These are phyloP conservation scores for Amanita jacksonii DNA, from an alignment of 768 basidiomycete genomes.

Conservation along the genomic window DNA sequence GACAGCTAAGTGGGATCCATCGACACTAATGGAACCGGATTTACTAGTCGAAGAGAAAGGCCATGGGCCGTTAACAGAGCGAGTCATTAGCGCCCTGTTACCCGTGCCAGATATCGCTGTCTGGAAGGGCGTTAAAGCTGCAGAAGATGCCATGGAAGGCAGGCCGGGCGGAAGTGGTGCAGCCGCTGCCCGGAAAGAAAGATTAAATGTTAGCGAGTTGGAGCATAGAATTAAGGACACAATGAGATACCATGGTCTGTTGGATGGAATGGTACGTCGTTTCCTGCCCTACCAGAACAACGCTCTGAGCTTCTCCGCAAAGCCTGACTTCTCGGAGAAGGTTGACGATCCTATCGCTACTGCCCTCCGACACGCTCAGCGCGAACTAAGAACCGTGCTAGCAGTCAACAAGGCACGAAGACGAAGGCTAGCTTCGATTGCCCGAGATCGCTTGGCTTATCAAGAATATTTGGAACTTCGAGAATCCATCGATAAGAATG, in stretches of 20 bases:
- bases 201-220: slow-evolving; percentile 70
- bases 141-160: slow-evolving; percentile 79
- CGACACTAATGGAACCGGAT: slow-evolving; percentile 65
- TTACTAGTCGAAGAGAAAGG: slow-evolving; percentile 66
- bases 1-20: slow-evolving; percentile 73
- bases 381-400: slow-evolving; percentile 65
- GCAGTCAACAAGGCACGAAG: slow-evolving; percentile 81
- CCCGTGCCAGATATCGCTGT: slow-evolving; percentile 55
- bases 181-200: slow-evolving; percentile 64
- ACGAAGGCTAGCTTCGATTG: slow-evolving; percentile 58
- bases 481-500: slow-evolving; percentile 81
- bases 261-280: slow-evolving; percentile 57
- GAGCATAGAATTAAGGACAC: slow-evolving; percentile 70
- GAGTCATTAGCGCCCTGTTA: slow-evolving; percentile 65
- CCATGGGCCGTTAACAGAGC: slow-evolving; percentile 82
- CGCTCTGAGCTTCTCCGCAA: slow-evolving; percentile 5
- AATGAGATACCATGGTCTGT: slow-evolving; percentile 65
- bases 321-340: slow-evolving; percentile 69
- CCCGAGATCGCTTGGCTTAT: slow-evolving; percentile 81
- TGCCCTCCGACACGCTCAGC: slow-evolving; percentile 82
- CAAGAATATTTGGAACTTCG: slow-evolving; percentile 85
- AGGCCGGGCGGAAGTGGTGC: slow-evolving; percentile 72
- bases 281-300: not conserved
- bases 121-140: slow-evolving; percentile 75
- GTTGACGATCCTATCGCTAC: slow-evolving; percentile 94